Evolutionary conservation across 768 basidiomycete species (phyloP).

Genomic region (Zangia roseola): DNA sequence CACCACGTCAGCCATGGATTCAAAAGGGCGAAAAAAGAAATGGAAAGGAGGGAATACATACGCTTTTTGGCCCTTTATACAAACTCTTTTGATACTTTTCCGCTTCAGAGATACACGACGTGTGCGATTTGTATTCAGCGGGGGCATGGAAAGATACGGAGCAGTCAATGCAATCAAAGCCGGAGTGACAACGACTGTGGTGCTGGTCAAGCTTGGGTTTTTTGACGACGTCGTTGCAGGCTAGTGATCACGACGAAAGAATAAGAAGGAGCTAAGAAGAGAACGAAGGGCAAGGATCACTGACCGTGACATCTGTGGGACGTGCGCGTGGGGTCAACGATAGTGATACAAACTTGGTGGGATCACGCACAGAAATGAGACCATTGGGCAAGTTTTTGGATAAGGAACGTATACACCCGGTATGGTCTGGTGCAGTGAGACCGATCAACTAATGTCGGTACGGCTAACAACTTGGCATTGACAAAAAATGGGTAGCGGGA

Average conservation of each 20-base stretch:
- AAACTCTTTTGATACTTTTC: conserved; percentile 90
- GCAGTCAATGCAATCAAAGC: conserved; percentile 87
- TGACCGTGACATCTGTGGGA: conserved; percentile 66
- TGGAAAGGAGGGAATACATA: conserved; percentile 3
- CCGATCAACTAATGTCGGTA: not conserved
- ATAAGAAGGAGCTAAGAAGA: not conserved
- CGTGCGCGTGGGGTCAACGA: not conserved
- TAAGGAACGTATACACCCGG: not conserved
- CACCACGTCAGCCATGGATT: not conserved
- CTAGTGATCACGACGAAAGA: conserved; percentile 34
- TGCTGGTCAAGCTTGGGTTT: conserved; percentile 93
- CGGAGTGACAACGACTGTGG: conserved; percentile 51
- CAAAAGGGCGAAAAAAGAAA: not conserved
- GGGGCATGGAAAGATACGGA: conserved; percentile 78
- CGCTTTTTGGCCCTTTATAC: conserved; percentile 75
- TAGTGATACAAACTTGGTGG: not conserved
- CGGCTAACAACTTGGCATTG: too few species aligned
- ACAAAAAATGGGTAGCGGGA: too few species aligned
- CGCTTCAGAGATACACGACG: conserved; percentile 83
- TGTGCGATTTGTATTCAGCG: conserved; percentile 78
- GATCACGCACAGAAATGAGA: conserved; percentile 66
- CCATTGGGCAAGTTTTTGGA: conserved; percentile 41
- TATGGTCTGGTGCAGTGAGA: not conserved
- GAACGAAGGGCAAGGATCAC: conserved; percentile 10
- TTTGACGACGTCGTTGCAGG: conserved; percentile 84